Conservation (phyloP, 345 rosid genomes). For the Gossypium thurberi region DNA sequence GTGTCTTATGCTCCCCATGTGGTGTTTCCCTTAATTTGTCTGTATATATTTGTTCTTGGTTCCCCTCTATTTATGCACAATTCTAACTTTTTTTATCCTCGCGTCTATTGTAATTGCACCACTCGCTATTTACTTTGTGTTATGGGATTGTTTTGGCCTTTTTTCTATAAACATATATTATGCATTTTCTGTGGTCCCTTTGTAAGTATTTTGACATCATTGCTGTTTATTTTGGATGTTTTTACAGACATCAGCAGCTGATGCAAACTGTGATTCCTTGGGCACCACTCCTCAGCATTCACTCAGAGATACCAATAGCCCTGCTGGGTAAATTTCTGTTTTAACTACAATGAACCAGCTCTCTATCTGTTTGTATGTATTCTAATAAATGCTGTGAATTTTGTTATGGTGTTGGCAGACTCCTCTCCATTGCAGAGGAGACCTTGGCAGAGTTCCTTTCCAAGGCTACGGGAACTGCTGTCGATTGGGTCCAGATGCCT, state of each 20-base stretch:
- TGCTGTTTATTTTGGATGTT: slow-evolving; percentile 6
- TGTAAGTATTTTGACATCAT: slow-evolving; percentile 9
- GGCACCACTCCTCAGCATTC: slow-evolving; percentile 92
- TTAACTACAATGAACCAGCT: background rate
- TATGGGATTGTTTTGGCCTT: background rate
- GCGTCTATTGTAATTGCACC: background rate
- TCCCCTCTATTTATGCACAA: background rate
- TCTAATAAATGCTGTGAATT: background rate
- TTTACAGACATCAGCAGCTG: slow-evolving; percentile 59
- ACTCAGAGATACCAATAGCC: slow-evolving; percentile 87
- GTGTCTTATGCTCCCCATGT: background rate
- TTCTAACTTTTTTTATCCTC: background rate
- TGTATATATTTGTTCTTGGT: background rate
- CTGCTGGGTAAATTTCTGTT: slow-evolving; percentile 72
- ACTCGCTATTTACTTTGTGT: background rate
- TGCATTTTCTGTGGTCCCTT: background rate
- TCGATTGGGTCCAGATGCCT: slow-evolving; percentile 99
- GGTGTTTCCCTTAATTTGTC: background rate
- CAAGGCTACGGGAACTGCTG: slow-evolving; percentile 99
- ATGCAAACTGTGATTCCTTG: slow-evolving; percentile 90
- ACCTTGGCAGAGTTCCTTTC: slow-evolving; percentile 99
- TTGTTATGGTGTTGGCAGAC: slow-evolving; percentile 36
- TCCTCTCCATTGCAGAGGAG: slow-evolving; percentile 98
- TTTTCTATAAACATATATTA: slow-evolving; percentile 5
- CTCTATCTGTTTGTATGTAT: background rate